These are phyloP conservation scores for Cercospora canescens DNA, from an alignment of 2,329 filamentous ascomycete species.

Conservation along the genomic window DNA sequence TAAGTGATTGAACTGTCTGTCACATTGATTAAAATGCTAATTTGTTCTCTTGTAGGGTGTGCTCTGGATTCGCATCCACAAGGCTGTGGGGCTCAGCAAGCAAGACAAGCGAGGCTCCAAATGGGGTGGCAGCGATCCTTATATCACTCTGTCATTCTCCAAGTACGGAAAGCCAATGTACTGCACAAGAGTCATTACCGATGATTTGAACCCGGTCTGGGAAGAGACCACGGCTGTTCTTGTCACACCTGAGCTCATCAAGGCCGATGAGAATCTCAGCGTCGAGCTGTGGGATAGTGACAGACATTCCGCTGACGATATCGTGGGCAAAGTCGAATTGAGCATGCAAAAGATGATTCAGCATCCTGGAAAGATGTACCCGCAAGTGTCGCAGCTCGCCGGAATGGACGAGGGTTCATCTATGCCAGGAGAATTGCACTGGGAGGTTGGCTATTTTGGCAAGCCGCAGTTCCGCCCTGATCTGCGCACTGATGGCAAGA, in stretches of 20 bases:
- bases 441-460: conserved; percentile 94
- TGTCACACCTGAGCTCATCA: conserved; percentile 86
- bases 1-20: neutral
- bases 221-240: conserved; percentile 83
- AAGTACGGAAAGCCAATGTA: conserved; percentile 98
- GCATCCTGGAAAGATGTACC: conserved; percentile 89
- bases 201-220: conserved; percentile 90
- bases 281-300: conserved; percentile 97
- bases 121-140: conserved; percentile 89
- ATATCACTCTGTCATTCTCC: conserved; percentile 91
- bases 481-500: conserved; percentile 82
- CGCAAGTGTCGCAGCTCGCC: conserved; percentile 77
- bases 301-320: conserved; percentile 85
- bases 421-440: conserved; percentile 92
- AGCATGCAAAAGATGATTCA: conserved; percentile 95
- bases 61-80: conserved; percentile 90
- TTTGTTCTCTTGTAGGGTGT: conserved; percentile 57
- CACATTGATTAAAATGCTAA: neutral
- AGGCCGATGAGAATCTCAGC: conserved; percentile 88
- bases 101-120: conserved; percentile 81
- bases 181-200: conserved; percentile 92
- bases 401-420: conserved; percentile 80
- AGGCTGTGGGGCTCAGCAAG: conserved; percentile 83
- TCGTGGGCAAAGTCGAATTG: conserved; percentile 91
- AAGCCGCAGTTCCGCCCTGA: conserved; percentile 86